Evolutionary conservation across 2,329 filamentous ascomycete species (phyloP), one percentile per base, ranked within the genome.

Genomic region (Epichloe elymi): DNA sequence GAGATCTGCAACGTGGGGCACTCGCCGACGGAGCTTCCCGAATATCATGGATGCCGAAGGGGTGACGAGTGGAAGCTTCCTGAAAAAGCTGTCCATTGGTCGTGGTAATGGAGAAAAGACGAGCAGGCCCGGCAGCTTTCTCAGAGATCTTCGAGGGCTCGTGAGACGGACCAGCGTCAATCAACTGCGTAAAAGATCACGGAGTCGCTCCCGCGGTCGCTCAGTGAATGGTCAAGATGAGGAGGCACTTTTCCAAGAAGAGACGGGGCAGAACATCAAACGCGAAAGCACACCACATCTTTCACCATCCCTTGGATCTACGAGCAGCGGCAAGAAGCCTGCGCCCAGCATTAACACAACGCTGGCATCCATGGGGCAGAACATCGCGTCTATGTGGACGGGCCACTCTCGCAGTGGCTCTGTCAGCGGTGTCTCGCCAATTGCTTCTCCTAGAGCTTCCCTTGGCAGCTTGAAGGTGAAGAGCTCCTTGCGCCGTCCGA

Each of bases 1-100:
- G 2, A 71, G 78, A 54, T 75, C 80, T 14, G 83, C 83, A 17
- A 88, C 84, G 0, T 82, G 84, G 73, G 84, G 84, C 15, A 88
- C 84, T 2, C 75, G 79, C 6, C 76, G 82, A 41, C 76, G 78
- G 52, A 84, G 83, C 62, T 70, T 85, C 46, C 79, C 82, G 2
- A 81, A 75, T 57, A 58, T 74, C 51, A 56, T 70, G 5, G 80
- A 70, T 20, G 56, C 64, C 12, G 63, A 83, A 38, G 79, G 74
- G 17, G 68, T 83, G 42, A 73, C 71, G 8, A 76, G 75, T 50
- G 79, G 81, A 23, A 80, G 74, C 52, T 73, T 86, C 39, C 64
- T 85, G 40, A 86, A 83, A 60, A 81, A 78, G 62, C 67, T 79
- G 42, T 78, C 75, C 7, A 70, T 83, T 56, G 74, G 70, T 59